Evolutionary conservation across 2,329 filamentous ascomycete genomes (phyloP).

Genomic region (Fusarium dimerum): DNA sequence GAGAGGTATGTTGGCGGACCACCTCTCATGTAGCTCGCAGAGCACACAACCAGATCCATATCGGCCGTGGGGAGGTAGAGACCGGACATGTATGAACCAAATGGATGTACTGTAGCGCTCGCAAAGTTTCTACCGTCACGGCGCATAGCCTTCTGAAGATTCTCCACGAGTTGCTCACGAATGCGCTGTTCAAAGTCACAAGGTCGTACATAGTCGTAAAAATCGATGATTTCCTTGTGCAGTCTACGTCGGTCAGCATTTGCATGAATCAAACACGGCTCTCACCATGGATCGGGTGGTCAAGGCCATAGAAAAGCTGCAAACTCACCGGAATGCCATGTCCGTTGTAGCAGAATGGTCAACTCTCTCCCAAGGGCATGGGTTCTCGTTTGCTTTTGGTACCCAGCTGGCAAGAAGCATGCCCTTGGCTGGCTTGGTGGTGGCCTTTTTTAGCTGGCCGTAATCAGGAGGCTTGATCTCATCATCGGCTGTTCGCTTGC

Average conservation of each 20-base stretch:
- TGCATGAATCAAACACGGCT: neutral
- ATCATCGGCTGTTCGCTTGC: slow-evolving; percentile 76
- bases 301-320: neutral
- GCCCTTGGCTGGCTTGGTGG: slow-evolving; percentile 51
- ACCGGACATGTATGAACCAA: slow-evolving; percentile 93
- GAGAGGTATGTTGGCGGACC: slow-evolving; percentile 49
- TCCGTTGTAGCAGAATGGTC: slow-evolving; percentile 56
- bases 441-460: slow-evolving; percentile 52
- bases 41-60: slow-evolving; percentile 88
- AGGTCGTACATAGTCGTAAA: slow-evolving; percentile 82
- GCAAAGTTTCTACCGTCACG: slow-evolving; percentile 50
- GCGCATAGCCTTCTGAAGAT: slow-evolving; percentile 63
- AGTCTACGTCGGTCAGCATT: slow-evolving; percentile 53
- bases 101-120: slow-evolving; percentile 68
- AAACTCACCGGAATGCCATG: slow-evolving; percentile 58
- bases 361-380: slow-evolving; percentile 63
- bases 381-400: slow-evolving; percentile 40
- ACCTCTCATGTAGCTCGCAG: slow-evolving; percentile 54
- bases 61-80: slow-evolving; percentile 74
- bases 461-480: slow-evolving; percentile 61
- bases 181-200: slow-evolving; percentile 74
- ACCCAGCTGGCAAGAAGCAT: slow-evolving; percentile 55
- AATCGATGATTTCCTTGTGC: slow-evolving; percentile 87
- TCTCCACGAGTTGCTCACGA: slow-evolving; percentile 69
- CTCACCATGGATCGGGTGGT: neutral